A percentile compares a stretch with the other conserved stretches of the same genome.
phyloP scores from a whole-genome alignment of 2,329 filamentous ascomycete species.

The Colletotrichum horii region DNA sequence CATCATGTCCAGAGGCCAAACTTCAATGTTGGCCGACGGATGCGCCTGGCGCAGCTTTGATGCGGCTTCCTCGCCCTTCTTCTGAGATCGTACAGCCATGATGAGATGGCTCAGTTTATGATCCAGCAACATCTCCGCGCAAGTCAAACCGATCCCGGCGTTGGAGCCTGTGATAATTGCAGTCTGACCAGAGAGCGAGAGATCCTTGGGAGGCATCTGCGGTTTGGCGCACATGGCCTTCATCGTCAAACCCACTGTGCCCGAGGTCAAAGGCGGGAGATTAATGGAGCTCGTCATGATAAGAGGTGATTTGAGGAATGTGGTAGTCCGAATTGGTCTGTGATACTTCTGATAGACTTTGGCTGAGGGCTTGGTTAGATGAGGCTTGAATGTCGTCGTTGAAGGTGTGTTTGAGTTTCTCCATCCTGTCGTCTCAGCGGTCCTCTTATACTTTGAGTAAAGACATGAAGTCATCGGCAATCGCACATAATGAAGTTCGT shows the following conservation, averaged over 20 bases:
- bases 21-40: conserved; percentile 39
- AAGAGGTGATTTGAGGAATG: neutral
- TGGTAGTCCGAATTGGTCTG: neutral
- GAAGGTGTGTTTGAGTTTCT: neutral
- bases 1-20: conserved; percentile 46
- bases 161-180: conserved; percentile 57
- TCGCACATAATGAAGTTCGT: neutral
- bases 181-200: conserved; percentile 37
- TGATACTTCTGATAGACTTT: neutral
- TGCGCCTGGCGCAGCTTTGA: conserved; percentile 30
- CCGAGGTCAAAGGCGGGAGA: neutral
- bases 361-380: neutral
- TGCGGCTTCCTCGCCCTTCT: conserved; percentile 48
- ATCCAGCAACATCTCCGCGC: conserved; percentile 42
- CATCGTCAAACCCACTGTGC: conserved; percentile 20
- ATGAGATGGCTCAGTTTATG: conserved; percentile 46
- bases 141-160: conserved; percentile 52
- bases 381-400: neutral
- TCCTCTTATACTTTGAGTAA: neutral
- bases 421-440: neutral
- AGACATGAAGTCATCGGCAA: neutral
- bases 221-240: conserved; percentile 28
- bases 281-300: conserved; percentile 12
- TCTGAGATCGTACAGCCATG: conserved; percentile 47
- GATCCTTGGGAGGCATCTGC: conserved; percentile 22